Evolutionary conservation across 495 filamentous ascomycete species (phyloP).

Genomic region (Xylaria bambusicola): DNA sequence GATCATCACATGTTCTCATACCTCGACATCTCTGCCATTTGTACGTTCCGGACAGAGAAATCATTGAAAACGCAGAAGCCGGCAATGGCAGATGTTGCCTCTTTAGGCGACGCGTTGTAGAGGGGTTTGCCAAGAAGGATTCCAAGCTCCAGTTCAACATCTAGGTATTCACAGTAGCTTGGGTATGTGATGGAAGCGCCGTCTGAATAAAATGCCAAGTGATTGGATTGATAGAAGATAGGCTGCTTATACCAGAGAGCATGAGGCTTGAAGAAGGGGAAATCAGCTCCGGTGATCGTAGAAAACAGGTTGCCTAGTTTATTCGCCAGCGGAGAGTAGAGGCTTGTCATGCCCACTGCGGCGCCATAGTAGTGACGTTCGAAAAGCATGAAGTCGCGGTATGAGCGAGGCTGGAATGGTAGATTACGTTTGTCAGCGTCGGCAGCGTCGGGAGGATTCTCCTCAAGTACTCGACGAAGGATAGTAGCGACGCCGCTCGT

Average conservation of each 20-base stretch:
- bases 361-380: constrained; percentile 20
- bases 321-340: constrained; percentile 7
- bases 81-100: constrained; percentile 14
- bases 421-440: constrained; percentile 11
- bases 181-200: constrained; percentile 15
- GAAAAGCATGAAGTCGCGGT: constrained; percentile 24
- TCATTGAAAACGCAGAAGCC: constrained; percentile 22
- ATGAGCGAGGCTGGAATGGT: constrained; percentile 20
- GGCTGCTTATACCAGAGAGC: constrained; percentile 20
- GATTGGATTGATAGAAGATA: constrained; percentile 22
- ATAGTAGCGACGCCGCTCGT: background rate
- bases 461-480: constrained; percentile 12
- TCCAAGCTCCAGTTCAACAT: constrained; percentile 19
- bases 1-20: too few relatives aligned
- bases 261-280: constrained; percentile 19
- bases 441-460: constrained; percentile 6
- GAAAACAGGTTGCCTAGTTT: constrained; percentile 5
- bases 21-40: constrained; percentile 21
- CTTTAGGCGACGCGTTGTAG: constrained; percentile 16
- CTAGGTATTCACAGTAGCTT: constrained; percentile 14
- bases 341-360: constrained; percentile 19
- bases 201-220: constrained; percentile 19
- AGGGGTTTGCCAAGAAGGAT: constrained; percentile 17
- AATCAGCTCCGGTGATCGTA: constrained; percentile 10
- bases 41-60: constrained; percentile 19